Base-by-base conservation (phyloP, 164 flowering plant genomes). In the Echeveria elegans region DNA sequence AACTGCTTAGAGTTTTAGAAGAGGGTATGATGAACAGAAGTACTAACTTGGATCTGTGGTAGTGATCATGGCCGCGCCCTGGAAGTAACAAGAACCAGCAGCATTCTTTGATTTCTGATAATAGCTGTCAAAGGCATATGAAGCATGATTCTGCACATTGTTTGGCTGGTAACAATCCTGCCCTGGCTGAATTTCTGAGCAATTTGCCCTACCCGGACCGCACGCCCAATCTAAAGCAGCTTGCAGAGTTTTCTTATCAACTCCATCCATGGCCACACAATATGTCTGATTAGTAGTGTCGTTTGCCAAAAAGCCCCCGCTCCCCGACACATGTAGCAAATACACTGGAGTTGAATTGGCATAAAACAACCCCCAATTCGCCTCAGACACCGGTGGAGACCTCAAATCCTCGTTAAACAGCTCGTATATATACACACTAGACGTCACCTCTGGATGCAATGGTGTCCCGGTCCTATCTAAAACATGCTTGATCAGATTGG, bases 201-300 rank as follows among this genome's bases (percentile, higher is more conserved):
- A 94, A 75, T 94, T 88, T 0, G 98, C 85, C 70, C 85, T 69
- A 23, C 98, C 98, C 6, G 96, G 96, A 19, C 98, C 98, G 76
- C 98, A 94, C 2, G 97, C 96, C 98, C 98, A 94, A 75, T 94
- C 97, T 72, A 94, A 68, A 1, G 97, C 98, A 4, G 97, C 80
- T 77, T 94, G 98, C 81, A 94, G 67, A 4, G 83, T 82, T 80
- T 65, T 84, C 18, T 70, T 41, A 73, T 94, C 98, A 16, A 82
- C 77, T 1, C 78, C 92, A 62, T 89, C 96, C 83, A 68, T 72
- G 12, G 85, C 92, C 50, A 90, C 74, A 59, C 98, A 93, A 70
- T 82, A 93, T 0, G 98, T 93, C 75, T 80, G 88, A 61, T 93
- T 88, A 0, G 97, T 89, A 0, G 97, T 84, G 70, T 93, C 98